Evolutionary conservation across 78 protist species (phyloP), one percentile per base, ranked within the genome.

Genomic region (Planoprotostelium fungivorum): DNA sequence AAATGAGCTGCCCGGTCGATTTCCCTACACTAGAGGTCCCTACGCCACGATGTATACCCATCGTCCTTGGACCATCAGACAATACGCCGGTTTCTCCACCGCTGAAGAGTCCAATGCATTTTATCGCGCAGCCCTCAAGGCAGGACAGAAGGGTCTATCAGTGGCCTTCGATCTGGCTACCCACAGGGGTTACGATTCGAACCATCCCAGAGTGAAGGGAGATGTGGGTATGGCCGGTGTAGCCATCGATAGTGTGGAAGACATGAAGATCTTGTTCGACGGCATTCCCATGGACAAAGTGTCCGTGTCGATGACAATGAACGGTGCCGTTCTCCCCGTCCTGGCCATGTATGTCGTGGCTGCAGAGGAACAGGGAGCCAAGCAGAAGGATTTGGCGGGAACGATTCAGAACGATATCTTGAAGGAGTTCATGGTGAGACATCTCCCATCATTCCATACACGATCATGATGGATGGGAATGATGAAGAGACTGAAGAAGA

Each of bases 161-260:
- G 99, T 99, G 16, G 99, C 99, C 1, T 99, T 99, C 83, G 99
- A 98, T 84, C 95, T 99, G 25, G 98, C 99, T 23, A 99, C 99
- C 0, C 99, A 99, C 89, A 87, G 99, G 10, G 99, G 99, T 10
- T 98, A 96, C 91, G 99, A 98, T 89, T 97, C 98, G 25, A 99
- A 98, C 93, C 97, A 98, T 87, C 95, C 91, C 29, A 92, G 99
- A 25, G 99, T 98, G 29, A 28, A 28, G 1, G 99, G 99, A 37
- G 99, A 98, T 85, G 99, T 98, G 28, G 99, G 99, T 28, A 98
- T 98, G 99, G 99, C 99, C 0, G 99, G 99, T 86, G 99, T 98
- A 0, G 99, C 99, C 36, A 91, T 98, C 51, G 99, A 97, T 90
- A 86, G 96, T 0, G 98, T 98, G 29, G 99, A 98, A 34, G 99